Conservation (phyloP, 2,329 filamentous ascomycete species). For the Penicillium sp. region DNA sequence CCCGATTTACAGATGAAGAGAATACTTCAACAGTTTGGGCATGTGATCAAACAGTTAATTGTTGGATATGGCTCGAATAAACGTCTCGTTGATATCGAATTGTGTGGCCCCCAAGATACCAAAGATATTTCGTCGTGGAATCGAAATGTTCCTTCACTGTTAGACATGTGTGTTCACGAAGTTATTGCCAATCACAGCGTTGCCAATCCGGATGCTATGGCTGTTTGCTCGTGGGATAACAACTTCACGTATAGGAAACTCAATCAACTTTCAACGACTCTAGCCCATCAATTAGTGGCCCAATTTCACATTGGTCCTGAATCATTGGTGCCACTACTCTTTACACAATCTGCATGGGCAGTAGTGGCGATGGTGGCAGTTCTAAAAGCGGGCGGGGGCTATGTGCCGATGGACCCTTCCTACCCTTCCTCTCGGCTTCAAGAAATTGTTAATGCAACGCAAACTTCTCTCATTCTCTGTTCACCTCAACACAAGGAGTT, state of each 20-base stretch:
- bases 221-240: constrained; percentile 35
- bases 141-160: constrained; percentile 18
- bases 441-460: not conserved
- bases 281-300: constrained; percentile 11
- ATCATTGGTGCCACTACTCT: not conserved
- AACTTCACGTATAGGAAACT: constrained; percentile 30
- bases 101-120: constrained; percentile 31
- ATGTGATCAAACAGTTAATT: not conserved
- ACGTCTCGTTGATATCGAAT: not conserved
- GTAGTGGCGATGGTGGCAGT: constrained; percentile 6
- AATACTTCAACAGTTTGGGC: constrained; percentile 22
- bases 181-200: constrained; percentile 26
- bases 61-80: not conserved
- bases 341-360: not conserved
- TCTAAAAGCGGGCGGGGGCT: constrained; percentile 4
- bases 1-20: constrained; percentile 14
- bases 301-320: constrained; percentile 1
- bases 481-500: not conserved
- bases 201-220: constrained; percentile 26
- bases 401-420: not conserved
- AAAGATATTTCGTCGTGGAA: constrained; percentile 32
- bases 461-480: not conserved
- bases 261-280: constrained; percentile 12
- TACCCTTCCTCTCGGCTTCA: not conserved
- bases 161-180: constrained; percentile 31